phyloP scores from a whole-genome alignment of 202 grass and related monocot genomes.

The Schoenoplectus tabernaemontani region DNA sequence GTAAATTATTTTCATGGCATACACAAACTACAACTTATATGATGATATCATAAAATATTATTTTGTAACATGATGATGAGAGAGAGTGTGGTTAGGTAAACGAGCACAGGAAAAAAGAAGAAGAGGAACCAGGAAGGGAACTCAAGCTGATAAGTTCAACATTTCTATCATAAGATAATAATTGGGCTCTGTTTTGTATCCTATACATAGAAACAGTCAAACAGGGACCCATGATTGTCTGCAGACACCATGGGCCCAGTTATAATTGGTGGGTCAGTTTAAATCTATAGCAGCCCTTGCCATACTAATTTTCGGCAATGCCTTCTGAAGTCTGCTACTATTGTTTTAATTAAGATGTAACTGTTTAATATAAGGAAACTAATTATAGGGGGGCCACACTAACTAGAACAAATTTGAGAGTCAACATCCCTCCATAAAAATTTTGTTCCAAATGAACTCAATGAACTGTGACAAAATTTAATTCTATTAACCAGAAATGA shows the following conservation, averaged over 20 bases:
- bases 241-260: constrained; percentile 5
- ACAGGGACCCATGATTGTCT: neutral
- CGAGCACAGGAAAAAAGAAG: neutral
- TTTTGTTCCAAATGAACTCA: neutral
- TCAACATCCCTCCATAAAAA: neutral
- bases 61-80: neutral
- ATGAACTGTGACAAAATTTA: neutral
- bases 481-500: neutral
- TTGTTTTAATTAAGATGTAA: neutral
- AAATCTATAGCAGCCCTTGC: neutral
- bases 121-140: neutral
- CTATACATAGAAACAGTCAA: neutral
- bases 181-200: neutral
- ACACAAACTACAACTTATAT: neutral
- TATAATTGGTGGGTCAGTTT: constrained; percentile 6
- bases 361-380: neutral
- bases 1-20: neutral
- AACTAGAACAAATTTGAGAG: neutral
- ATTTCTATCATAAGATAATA: neutral
- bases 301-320: neutral
- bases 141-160: constrained; percentile 4
- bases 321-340: neutral
- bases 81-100: neutral
- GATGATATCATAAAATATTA: constrained; percentile 1
- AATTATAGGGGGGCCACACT: neutral